Percentiles rank a stretch among this genome's conserved stretches.
Conservation (phyloP, 1,284 basidiomycete species). For the Trichosporon asahii region DNA sequence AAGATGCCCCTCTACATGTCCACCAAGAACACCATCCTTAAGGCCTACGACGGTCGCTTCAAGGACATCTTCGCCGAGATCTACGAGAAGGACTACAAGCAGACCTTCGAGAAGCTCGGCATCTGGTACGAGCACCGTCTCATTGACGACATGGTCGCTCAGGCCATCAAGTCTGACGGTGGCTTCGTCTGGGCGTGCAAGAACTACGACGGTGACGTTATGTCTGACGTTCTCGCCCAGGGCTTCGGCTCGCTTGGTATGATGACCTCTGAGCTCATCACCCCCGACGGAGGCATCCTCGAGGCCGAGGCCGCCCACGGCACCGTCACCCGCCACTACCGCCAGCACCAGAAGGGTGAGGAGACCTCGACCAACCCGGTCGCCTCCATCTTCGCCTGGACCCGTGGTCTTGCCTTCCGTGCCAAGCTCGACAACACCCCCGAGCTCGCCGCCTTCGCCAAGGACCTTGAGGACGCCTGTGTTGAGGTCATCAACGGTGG, state of each 20-base stretch:
- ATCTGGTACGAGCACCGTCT: conserved; percentile 96
- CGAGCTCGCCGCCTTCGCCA: conserved; percentile 70
- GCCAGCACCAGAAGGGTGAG: conserved; percentile 92
- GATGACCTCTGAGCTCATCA: conserved; percentile 97
- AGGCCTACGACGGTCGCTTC: conserved; percentile 95
- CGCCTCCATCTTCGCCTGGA: conserved; percentile 99
- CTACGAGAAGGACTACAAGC: conserved; percentile 80
- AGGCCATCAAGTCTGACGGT: conserved; percentile 91
- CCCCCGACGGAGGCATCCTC: conserved; percentile 87
- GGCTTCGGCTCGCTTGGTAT: conserved; percentile 85
- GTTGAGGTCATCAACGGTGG: conserved; percentile 91
- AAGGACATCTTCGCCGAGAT: conserved; percentile 98
- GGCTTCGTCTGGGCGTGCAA: conserved; percentile 98
- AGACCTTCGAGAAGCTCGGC: conserved; percentile 71
- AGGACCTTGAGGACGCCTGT: conserved; percentile 79
- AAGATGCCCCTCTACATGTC: conserved; percentile 93
- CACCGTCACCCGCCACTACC: conserved; percentile 84
- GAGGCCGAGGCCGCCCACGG: conserved; percentile 95
- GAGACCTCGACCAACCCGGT: conserved; percentile 98
- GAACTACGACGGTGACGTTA: conserved; percentile 95
- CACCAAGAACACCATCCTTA: conserved; percentile 96
- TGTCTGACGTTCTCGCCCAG: conserved; percentile 81
- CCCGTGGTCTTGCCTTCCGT: conserved; percentile 86
- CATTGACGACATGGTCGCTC: conserved; percentile 92
- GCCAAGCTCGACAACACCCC: conserved; percentile 88